A percentile compares a stretch with the other conserved stretches of the same genome.
Evolutionary conservation across 257 asterid genomes (phyloP).

Genomic region (Salvia splendens): DNA sequence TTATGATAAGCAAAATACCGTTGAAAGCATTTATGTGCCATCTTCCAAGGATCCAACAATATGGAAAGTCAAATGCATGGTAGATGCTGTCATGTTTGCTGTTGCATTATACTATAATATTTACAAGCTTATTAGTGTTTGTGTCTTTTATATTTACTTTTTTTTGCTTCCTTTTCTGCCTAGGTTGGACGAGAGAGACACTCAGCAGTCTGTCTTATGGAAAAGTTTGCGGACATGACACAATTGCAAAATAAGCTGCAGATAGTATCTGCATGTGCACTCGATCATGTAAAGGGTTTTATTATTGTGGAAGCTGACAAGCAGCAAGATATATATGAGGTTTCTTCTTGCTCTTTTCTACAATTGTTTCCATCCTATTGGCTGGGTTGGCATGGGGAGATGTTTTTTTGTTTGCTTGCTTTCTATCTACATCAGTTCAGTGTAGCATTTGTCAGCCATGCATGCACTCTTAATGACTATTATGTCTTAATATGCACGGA

Average conservation of each 20-base stretch:
- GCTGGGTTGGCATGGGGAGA: slow-evolving; percentile 14
- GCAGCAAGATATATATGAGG: slow-evolving; percentile 81
- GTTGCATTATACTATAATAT: background rate
- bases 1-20: slow-evolving; percentile 48
- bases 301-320: slow-evolving; percentile 81
- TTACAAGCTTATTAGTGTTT: slow-evolving; percentile 1
- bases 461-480: background rate
- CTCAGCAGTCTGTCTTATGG: slow-evolving; percentile 95
- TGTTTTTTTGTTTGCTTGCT: background rate
- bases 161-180: slow-evolving; percentile 30
- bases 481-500: slow-evolving; percentile 5
- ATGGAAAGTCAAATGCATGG: slow-evolving; percentile 99
- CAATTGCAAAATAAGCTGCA: slow-evolving; percentile 70
- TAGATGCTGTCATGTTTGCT: slow-evolving; percentile 35
- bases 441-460: slow-evolving; percentile 11
- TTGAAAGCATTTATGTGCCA: slow-evolving; percentile 41
- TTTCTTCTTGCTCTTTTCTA: slow-evolving; percentile 34
- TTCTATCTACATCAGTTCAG: slow-evolving; percentile 8
- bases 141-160: slow-evolving; percentile 15
- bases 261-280: slow-evolving; percentile 80
- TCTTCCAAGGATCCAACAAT: slow-evolving; percentile 60
- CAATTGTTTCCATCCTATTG: background rate
- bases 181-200: slow-evolving; percentile 93
- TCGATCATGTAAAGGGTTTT: slow-evolving; percentile 82
- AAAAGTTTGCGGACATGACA: slow-evolving; percentile 69